These are phyloP conservation scores for Beauveria bassiana DNA, from an alignment of 2,329 filamentous ascomycete species.

Conservation along the genomic window DNA sequence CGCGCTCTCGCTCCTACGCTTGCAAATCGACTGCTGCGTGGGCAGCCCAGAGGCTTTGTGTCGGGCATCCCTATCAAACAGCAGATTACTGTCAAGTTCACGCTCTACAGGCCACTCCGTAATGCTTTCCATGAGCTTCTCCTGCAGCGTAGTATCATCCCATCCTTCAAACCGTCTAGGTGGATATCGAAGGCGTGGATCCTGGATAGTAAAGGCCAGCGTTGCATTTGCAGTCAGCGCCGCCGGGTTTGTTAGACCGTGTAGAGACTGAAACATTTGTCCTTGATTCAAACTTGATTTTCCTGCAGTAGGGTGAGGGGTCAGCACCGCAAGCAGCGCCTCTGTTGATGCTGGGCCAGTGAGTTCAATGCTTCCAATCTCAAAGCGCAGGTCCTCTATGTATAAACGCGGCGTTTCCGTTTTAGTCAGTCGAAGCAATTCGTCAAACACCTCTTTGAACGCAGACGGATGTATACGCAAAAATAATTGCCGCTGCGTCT, in stretches of 20 bases:
- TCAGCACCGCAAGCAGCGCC: conserved; percentile 61
- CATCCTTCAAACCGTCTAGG: conserved; percentile 47
- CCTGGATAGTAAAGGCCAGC: conserved; percentile 64
- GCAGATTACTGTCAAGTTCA: conserved; percentile 34
- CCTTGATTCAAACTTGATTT: conserved; percentile 31
- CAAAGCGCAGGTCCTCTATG: conserved; percentile 62
- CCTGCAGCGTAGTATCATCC: conserved; percentile 28
- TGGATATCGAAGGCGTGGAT: conserved; percentile 75
- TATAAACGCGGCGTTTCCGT: conserved; percentile 53
- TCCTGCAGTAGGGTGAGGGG: conserved; percentile 34
- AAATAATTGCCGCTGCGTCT: conserved; percentile 43
- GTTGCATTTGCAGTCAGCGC: conserved; percentile 62
- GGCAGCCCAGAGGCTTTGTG: conserved; percentile 58
- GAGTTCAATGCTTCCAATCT: conserved; percentile 53
- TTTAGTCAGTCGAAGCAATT: conserved; percentile 50
- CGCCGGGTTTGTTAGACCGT: conserved; percentile 58
- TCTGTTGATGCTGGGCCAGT: conserved; percentile 70
- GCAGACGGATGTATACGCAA: conserved; percentile 77
- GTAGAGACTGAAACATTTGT: conserved; percentile 42
- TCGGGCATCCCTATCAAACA: conserved; percentile 65
- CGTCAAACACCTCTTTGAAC: conserved; percentile 61
- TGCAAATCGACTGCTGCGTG: conserved; percentile 74
- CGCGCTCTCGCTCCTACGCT: conserved; percentile 55
- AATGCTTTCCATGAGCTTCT: conserved; percentile 49
- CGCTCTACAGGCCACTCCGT: conserved; percentile 61